Conservation (phyloP, 169 alveolate genomes). For the Perkinsus marinus region DNA sequence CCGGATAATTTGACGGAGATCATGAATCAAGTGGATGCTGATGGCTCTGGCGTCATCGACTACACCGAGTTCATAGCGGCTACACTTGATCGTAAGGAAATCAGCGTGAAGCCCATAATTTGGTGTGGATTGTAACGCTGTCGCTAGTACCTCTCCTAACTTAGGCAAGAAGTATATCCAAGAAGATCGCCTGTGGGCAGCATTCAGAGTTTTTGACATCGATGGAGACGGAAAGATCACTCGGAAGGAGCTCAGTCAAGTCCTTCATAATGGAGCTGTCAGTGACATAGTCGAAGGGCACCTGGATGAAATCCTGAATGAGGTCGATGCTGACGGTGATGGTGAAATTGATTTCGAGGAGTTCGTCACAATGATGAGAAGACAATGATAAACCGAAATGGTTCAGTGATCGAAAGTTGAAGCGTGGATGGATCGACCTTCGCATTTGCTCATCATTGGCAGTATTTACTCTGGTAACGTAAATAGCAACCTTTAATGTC, state of each 20-base stretch:
- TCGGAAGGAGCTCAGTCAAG: slow-evolving; percentile 42
- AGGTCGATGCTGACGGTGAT: slow-evolving; percentile 52
- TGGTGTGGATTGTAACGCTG: too few relatives aligned
- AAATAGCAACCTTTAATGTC: too few relatives aligned
- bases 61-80: slow-evolving; percentile 63
- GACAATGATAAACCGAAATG: not conserved
- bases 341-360: slow-evolving; percentile 46
- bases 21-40: slow-evolving; percentile 49
- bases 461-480: too few relatives aligned
- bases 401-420: not conserved
- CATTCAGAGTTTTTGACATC: slow-evolving; percentile 54
- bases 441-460: too few relatives aligned
- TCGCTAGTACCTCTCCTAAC: too few relatives aligned
- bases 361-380: slow-evolving; percentile 32
- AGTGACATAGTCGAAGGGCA: slow-evolving; percentile 21
- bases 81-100: slow-evolving; percentile 34
- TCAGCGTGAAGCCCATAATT: slow-evolving; percentile 19
- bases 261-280: not conserved
- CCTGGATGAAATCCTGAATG: slow-evolving; percentile 38
- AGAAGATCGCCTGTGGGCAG: slow-evolving; percentile 36
- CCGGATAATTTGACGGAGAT: slow-evolving; percentile 37
- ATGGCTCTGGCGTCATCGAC: slow-evolving; percentile 59
- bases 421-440: not conserved
- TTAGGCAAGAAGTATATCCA: slow-evolving; percentile 16
- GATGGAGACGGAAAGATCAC: slow-evolving; percentile 59